Conservation (phyloP, 75 land plant species). For the Adiantum capillusveneris region DNA sequence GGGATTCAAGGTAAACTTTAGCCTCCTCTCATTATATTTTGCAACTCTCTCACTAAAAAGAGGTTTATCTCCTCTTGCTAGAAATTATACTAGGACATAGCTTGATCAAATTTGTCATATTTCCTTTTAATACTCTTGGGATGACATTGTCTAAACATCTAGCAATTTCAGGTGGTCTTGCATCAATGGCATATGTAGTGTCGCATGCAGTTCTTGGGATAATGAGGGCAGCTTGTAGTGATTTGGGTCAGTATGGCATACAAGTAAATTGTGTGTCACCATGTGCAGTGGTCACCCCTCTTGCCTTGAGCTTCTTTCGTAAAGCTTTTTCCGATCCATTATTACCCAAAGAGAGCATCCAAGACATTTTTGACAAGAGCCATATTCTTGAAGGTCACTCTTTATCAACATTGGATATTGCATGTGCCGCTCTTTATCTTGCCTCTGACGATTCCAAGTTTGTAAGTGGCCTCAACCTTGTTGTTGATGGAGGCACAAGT, state of each 20-base stretch:
- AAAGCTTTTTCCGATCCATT: not conserved
- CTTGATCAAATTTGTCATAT: no score
- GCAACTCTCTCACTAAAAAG: no score
- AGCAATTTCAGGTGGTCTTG: conserved; percentile 44
- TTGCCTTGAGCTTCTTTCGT: not conserved
- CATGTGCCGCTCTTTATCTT: conserved; percentile 18
- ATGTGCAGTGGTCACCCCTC: conserved; percentile 18
- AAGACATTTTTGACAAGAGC: no score
- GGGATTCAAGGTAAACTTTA: no score
- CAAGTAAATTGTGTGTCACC: conserved; percentile 62
- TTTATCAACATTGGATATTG: conserved; percentile 4
- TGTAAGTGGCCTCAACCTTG: conserved; percentile 20
- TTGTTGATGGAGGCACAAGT: conserved; percentile 12
- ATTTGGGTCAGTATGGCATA: conserved; percentile 46
- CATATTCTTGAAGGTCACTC: no score
- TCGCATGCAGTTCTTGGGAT: conserved; percentile 41
- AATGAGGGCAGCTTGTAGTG: conserved; percentile 29
- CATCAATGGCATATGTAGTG: conserved; percentile 34
- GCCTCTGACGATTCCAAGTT: conserved; percentile 11
- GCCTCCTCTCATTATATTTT: no score
- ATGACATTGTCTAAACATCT: no score
- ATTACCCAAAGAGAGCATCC: not conserved
- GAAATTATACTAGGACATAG: no score
- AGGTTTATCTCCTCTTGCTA: no score
- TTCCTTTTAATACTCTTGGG: no score